Evolutionary conservation across 2,329 filamentous ascomycete genomes (phyloP), one percentile per base, ranked within the genome.

Genomic region (Penicillium thymicola): DNA sequence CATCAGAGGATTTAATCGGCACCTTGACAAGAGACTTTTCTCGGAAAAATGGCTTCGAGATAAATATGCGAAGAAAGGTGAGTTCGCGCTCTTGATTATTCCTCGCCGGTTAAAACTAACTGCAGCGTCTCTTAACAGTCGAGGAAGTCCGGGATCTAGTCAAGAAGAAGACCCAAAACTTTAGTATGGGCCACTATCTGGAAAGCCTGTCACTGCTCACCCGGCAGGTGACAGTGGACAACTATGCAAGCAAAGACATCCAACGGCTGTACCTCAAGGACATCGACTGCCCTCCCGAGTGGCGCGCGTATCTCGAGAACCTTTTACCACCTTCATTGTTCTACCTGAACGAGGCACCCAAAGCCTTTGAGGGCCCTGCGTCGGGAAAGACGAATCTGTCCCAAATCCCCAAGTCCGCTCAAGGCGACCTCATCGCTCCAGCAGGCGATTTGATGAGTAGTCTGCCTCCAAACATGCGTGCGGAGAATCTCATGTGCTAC

Each of bases 401-500:
- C 70, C 45, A 74, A 69, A 54, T 73, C 69, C 27, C 73, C 71
- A 32, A 78, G 76, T 36, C 77, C 80, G 48, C 76, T 78, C 46
- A 79, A 72, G 36, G 82, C 82, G 42, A 79, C n/a, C 81, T 81
- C 0, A 82, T 87, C 48, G 89, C 88, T 2, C 84, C 86, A 44
- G 88, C 92, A 2, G 93, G 93, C 7, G 94, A 99, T 69, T 76
- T 99, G 34, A 99, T 99, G 94, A 96, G 92, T 71, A 92, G 89
- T 66, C 81, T 99, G 5, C 91, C 92, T 0, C 78, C 82, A 42
- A 85, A 88, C 41, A 97, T 97, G 90, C 88, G 92, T 47, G 94
- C 94, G 0, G 87, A 96, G 70, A 99, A 99, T 61, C 81, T 99
- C 65, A 97, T 97, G 94, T 97, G 93, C 72, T 99, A 99, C 68